Evolutionary conservation across 2,329 filamentous ascomycete species (phyloP).

Genomic region (Rutstroemia sp.): DNA sequence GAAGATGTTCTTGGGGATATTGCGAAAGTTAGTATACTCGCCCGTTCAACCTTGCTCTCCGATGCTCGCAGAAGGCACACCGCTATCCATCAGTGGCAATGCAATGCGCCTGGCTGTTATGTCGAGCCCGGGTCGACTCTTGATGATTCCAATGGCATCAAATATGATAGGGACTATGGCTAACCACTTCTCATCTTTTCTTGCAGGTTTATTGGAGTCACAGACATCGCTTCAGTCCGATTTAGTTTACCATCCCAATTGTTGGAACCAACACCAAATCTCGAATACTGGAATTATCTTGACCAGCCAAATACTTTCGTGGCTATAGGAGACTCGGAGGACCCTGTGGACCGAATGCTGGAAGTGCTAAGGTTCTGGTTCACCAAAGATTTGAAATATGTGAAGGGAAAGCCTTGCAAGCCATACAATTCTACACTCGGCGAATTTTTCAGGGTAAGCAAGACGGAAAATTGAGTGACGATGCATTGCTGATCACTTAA

Average conservation of each 20-base stretch:
- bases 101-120: slow-evolving; percentile 1
- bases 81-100: slow-evolving; percentile 14
- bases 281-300: slow-evolving; percentile 99
- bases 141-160: background rate
- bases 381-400: slow-evolving; percentile 97
- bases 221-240: slow-evolving; percentile 89
- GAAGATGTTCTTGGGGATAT: slow-evolving; percentile 77
- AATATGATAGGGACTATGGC: background rate
- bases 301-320: slow-evolving; percentile 88
- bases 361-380: slow-evolving; percentile 97
- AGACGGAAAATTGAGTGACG: background rate
- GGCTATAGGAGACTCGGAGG: slow-evolving; percentile 79
- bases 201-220: slow-evolving; percentile 83
- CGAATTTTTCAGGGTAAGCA: slow-evolving; percentile 88
- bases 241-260: slow-evolving; percentile 95
- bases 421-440: slow-evolving; percentile 96
- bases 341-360: slow-evolving; percentile 87
- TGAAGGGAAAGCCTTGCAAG: slow-evolving; percentile 97
- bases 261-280: slow-evolving; percentile 89
- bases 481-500: slow-evolving; percentile 11
- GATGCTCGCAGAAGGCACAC: slow-evolving; percentile 1
- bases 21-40: slow-evolving; percentile 64
- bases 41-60: background rate
- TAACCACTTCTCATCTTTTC: background rate
- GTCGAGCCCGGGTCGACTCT: background rate